These are phyloP conservation scores for Zizania palustris DNA, from an alignment of 202 grass and related monocot species.

Conservation along the genomic window DNA sequence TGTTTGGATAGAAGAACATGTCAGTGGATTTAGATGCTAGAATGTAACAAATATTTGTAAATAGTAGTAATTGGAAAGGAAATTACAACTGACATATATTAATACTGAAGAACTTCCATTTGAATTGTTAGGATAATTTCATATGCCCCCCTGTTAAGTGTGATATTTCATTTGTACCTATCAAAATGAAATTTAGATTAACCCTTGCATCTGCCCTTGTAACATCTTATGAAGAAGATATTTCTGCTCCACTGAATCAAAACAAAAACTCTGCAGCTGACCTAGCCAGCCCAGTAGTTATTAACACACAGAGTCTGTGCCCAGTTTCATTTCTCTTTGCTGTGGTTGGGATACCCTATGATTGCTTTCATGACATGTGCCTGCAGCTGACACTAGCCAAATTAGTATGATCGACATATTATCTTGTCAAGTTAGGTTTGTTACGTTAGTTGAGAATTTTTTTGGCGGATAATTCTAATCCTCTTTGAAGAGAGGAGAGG, in stretches of 20 bases:
- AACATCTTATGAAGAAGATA: not conserved
- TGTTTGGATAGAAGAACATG: not conserved
- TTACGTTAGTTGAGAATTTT: no score
- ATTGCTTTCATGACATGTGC: no score
- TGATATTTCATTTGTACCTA: not conserved
- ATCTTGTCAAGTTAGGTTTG: no score
- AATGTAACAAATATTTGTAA: no score
- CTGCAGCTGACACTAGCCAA: no score
- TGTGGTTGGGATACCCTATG: no score
- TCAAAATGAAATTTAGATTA: not conserved
- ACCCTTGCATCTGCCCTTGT: not conserved
- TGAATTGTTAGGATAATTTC: not conserved
- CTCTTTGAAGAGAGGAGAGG: no score
- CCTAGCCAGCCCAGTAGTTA: not conserved
- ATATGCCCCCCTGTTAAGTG: not conserved
- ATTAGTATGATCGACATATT: no score
- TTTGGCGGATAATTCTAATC: no score
- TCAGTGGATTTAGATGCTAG: not conserved
- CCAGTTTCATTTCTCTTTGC: not conserved
- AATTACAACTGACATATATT: not conserved
- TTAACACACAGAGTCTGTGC: not conserved
- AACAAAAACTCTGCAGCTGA: not conserved
- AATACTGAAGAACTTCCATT: not conserved
- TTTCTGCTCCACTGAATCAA: not conserved
- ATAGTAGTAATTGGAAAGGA: not conserved